Base-by-base conservation (phyloP, 2,329 filamentous ascomycete species). In the Parastagonospora avenae region DNA sequence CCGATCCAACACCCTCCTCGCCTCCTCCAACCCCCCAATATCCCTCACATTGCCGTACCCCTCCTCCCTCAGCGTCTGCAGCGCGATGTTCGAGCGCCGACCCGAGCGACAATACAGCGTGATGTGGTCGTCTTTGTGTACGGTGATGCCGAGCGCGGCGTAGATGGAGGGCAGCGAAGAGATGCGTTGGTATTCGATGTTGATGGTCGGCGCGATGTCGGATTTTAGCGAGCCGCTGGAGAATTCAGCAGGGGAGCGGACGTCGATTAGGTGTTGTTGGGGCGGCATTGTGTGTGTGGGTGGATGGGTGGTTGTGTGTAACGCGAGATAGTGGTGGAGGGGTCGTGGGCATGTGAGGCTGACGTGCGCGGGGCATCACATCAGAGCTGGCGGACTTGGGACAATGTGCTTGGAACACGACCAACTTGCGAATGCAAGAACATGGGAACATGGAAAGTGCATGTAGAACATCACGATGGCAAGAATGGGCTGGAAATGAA, bases 21-120 rank as follows among this genome's bases (percentile, higher is more conserved):
- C 72, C 2, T 66, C 66, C 27, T 74, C 72, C 4, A 71, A 63
- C 0, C 70, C 68, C 4, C 72, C 72, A 48, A 74, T 71, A 50
- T 74, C 67, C 31, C 72, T 57, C 10, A 69, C 72, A 33, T 60
- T 52, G 15, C 14, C 15, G 44, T 63, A 74, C 12, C 72, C 72
- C 48, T 72, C 30, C 6, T 54, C 50, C 50, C 48, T 60, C 47
- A 75, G 39, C 50, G 55, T 63, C 44, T 61, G 56, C 42, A 67
- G 48, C 29, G 72, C 72, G 41, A 75, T 69, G 19, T 61, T 61
- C 1, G 67, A 72, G 2, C 72, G 52, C 14, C 72, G 54, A 0
- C 72, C 72, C 3, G 65, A 69, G 10, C 71, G 70, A 42, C 72
- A 75, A 45, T 75, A 75, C 30, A 75, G 55, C 9, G 70, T 72